A percentile compares a stretch with the other conserved stretches of the same genome.
Evolutionary conservation across 1,284 basidiomycete genomes (phyloP).

Genomic region (Puccinia coronata): DNA sequence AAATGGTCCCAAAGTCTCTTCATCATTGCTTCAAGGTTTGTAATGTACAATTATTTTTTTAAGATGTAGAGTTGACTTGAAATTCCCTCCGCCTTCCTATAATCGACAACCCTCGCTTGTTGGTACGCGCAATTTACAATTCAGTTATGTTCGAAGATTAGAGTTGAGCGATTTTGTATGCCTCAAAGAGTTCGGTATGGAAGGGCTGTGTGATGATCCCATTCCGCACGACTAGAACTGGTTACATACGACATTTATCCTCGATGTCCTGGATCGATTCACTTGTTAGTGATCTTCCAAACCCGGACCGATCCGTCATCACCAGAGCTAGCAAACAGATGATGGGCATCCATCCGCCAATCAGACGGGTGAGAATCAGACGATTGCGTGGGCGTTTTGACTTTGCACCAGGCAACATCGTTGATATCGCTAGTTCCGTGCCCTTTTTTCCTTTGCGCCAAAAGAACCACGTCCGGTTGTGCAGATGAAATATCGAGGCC

Average conservation of each 20-base stretch:
- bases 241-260: neutral
- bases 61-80: no score
- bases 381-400: slow-evolving; percentile 51
- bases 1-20: no score
- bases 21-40: no score
- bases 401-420: slow-evolving; percentile 70
- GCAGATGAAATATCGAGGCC: slow-evolving; percentile 53
- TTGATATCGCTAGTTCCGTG: slow-evolving; percentile 79
- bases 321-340: slow-evolving; percentile 73
- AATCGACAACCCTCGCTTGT: neutral
- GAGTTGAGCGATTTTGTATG: no score
- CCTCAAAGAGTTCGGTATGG: no score
- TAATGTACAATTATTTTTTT: no score
- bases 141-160: neutral
- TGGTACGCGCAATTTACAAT: neutral
- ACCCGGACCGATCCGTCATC: slow-evolving; percentile 67
- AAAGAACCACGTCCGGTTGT: slow-evolving; percentile 57
- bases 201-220: no score
- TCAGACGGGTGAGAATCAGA: slow-evolving; percentile 43
- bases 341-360: slow-evolving; percentile 62
- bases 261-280: neutral
- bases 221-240: neutral
- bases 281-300: slow-evolving; percentile 8
- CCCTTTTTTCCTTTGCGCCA: slow-evolving; percentile 63
- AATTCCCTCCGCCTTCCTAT: neutral